Evolutionary conservation across 306 rosid genomes (phyloP), one percentile per base, ranked within the genome.

Genomic region (Trichosanthes truncata): DNA sequence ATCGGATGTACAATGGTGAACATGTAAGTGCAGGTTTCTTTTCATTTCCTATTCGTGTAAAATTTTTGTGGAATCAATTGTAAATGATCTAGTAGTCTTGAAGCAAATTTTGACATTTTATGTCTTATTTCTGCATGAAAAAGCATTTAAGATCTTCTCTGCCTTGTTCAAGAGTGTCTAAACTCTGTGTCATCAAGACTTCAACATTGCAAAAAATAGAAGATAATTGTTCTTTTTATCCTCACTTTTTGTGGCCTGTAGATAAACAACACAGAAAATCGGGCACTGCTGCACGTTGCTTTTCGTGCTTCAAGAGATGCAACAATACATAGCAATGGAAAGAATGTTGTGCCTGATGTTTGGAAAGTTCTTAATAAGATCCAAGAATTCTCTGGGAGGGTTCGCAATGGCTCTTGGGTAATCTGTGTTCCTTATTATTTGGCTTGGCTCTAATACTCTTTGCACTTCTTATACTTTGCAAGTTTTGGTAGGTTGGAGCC

Each of bases 341-440:
- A 88, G 55, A 93, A 93, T 80, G 94, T 93, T 71, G 90, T 93
- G 79, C 88, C 93, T 20, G 97, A 91, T 59, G 96, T 93, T 85
- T 93, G 97, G 97, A 87, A 86, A 18, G 96, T 93, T 81, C 87
- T 93, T 79, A 94, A 93, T 80, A 89, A 93, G 82, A 91, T 93
- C 51, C 80, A n/a, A 85, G 92, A 88, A 52, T 91, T 93, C 86
- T 87, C 97, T 41, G 97, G 91, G 62, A 78, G 78, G 33, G 80
- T 93, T 77, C 91, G 96, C 76, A 86, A 88, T 85, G 97, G 97
- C 74, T 91, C 97, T 80, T 93, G 93, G 97, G 97, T 92, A 90
- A 73, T 40, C 38, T 33, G 13, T 21, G 17, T n/a, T 41, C 20
- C 59, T 59, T 40, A 36, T 67, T 59, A 12, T 41, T 66, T 15